A percentile compares a stretch with the other conserved stretches of the same genome.
phyloP scores from a whole-genome alignment of 2,329 filamentous ascomycete species.

The Paramyrothecium sp. region DNA sequence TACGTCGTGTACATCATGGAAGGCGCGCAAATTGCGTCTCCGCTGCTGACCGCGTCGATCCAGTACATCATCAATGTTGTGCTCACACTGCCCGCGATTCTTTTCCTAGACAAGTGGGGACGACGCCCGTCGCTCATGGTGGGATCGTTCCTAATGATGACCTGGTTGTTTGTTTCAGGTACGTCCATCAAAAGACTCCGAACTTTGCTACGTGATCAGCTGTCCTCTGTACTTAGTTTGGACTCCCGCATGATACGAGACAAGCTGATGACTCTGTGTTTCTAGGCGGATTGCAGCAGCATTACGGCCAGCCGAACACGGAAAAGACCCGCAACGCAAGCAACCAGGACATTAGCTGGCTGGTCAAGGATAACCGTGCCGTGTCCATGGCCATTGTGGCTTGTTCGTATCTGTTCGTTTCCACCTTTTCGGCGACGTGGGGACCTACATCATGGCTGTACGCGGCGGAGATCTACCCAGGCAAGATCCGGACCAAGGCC shows the following conservation, averaged over 20 bases:
- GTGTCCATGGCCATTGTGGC: slow-evolving; percentile 62
- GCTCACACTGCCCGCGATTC: slow-evolving; percentile 57
- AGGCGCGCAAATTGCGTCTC: slow-evolving; percentile 52
- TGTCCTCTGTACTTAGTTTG: not conserved
- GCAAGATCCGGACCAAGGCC: slow-evolving; percentile 41
- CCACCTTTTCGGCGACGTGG: slow-evolving; percentile 39
- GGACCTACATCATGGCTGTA: slow-evolving; percentile 46
- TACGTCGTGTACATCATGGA: slow-evolving; percentile 63
- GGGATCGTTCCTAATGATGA: slow-evolving; percentile 57
- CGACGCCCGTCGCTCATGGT: slow-evolving; percentile 55
- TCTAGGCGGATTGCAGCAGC: slow-evolving; percentile 54
- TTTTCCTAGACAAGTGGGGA: slow-evolving; percentile 59
- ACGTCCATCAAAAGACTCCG: not conserved
- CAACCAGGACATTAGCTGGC: slow-evolving; percentile 55
- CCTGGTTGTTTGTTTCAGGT: slow-evolving; percentile 62
- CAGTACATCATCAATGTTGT: slow-evolving; percentile 64
- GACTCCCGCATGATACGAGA: not conserved
- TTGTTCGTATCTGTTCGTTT: slow-evolving; percentile 61
- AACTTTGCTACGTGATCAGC: not conserved
- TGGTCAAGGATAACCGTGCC: slow-evolving; percentile 47
- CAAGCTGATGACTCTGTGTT: slow-evolving; percentile 1
- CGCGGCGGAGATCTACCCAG: slow-evolving; percentile 44
- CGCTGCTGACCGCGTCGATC: slow-evolving; percentile 58
- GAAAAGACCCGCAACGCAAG: slow-evolving; percentile 31
- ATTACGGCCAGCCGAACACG: slow-evolving; percentile 51